Evolutionary conservation across 2,329 filamentous ascomycete species (phyloP).

Genomic region (Corniculantispora saksenae): DNA sequence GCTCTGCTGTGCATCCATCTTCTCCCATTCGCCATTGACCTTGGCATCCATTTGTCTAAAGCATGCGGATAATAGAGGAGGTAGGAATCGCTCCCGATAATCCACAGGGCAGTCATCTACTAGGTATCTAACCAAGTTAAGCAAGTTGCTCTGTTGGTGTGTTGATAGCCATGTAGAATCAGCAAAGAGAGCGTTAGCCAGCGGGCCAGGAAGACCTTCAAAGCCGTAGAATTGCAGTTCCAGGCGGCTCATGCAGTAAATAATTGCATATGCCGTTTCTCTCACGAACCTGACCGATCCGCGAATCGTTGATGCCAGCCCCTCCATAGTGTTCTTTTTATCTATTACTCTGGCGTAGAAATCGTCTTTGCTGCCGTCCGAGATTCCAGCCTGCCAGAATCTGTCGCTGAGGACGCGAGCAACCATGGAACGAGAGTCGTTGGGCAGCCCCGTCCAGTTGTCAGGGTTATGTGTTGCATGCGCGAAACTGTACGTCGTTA

Average conservation of each 20-base stretch:
- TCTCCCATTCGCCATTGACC: slow-evolving; percentile 83
- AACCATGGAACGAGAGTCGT: slow-evolving; percentile 76
- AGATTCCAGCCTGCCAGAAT: slow-evolving; percentile 98
- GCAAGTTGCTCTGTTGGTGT: slow-evolving; percentile 90
- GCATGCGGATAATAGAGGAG: slow-evolving; percentile 76
- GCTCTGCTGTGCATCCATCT: slow-evolving; percentile 64
- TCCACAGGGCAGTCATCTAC: slow-evolving; percentile 89
- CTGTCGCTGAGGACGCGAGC: slow-evolving; percentile 85
- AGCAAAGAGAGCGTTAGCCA: slow-evolving; percentile 81
- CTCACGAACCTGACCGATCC: slow-evolving; percentile 86
- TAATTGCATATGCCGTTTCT: slow-evolving; percentile 90
- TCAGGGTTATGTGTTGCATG: slow-evolving; percentile 86
- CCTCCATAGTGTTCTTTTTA: slow-evolving; percentile 87
- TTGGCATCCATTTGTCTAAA: slow-evolving; percentile 87
- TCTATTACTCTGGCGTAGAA: slow-evolving; percentile 91
- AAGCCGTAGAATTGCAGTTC: slow-evolving; percentile 91
- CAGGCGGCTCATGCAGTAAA: slow-evolving; percentile 89
- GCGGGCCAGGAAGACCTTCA: slow-evolving; percentile 74
- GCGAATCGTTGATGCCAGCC: slow-evolving; percentile 88
- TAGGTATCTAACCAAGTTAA: slow-evolving; percentile 84
- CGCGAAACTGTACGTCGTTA: slow-evolving; percentile 61
- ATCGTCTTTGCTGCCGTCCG: slow-evolving; percentile 90
- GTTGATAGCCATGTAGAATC: slow-evolving; percentile 82
- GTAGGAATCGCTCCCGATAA: slow-evolving; percentile 76
- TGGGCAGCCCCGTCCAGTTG: slow-evolving; percentile 78